Base-by-base conservation (phyloP, 495 filamentous ascomycete genomes). In the Penicillium desertorum region DNA sequence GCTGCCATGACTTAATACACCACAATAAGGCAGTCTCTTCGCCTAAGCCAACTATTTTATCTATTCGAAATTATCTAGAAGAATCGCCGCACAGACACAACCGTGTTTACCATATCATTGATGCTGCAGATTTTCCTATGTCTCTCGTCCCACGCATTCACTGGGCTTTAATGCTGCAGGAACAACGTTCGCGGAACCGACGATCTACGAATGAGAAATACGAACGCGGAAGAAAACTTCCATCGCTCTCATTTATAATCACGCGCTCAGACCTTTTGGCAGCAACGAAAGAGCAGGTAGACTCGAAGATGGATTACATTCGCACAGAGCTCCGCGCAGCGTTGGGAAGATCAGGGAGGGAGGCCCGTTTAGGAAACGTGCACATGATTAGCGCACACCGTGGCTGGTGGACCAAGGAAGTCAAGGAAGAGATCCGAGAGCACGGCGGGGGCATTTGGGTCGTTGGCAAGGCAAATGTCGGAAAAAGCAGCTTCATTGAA, bases 381-480 rank as follows among this genome's bases (percentile, higher is more conserved):
- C 79, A 83, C 62, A 90, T 89, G 70, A 88, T 97, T 14, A 95
- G 90, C 67, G 83, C 92, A 11, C 88, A 89, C 57, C 76, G 88
- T 54, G 80, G 81, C 19, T 96, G 92, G 92, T 95, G 92, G 92
- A 96, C 88, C 0, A 88, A 82, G 61, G 76, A 87, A 39, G 73
- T 96, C 59, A 96, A 91, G 69, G 88, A 96, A 63, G 84, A 91
- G 27, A 90, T 96, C 45, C 88, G 80, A 72, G 74, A 84, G 34
- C 83, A 90, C 39, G 90, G 87, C 9, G 92, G 93, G 3, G 95
- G 87, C 5, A 82, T 89, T n/a, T 99, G 94, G 94, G 86, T 99
- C 78, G 90, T 98, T 23, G 94, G 95, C n/a, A 96, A 92, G 63
- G 90, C 88, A 50, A 99, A 99, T 66, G 94, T 98, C 25, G 94